Base-by-base conservation (phyloP, 2,329 filamentous ascomycete species). In the Onygenales sp. region DNA sequence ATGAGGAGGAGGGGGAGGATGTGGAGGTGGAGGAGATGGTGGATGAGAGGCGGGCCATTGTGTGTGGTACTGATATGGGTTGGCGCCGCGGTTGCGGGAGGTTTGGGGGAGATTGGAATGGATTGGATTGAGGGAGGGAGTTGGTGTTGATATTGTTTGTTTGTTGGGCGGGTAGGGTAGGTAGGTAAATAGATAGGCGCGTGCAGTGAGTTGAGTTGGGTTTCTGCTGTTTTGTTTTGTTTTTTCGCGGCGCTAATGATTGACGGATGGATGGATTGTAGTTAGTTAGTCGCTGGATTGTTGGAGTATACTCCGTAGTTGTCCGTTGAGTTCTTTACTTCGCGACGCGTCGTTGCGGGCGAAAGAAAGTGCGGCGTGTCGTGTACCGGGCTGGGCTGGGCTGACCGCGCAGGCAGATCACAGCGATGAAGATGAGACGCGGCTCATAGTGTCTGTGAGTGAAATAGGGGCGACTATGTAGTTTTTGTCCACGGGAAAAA, bases 21-120 rank as follows among this genome's bases (percentile, higher is more conserved):
- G 47, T 36, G 39, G 64, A 64, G 55, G 61, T 62, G 58, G 64
- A 52, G 54, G 67, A 66, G 64, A 64, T 62, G 63, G 63, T 59
- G 56, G 60, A 59, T 49, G 58, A 58, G 60, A 57, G 62, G 56
- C 58, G 62, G 52, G 64, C 62, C 66, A 69, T 70, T 53, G 58
- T 61, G 54, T 53, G 51, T 17, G 42, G 42, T 42, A 27, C 4
- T 14, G 42, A 1, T 13, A 13, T 39, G 36, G 9, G 36, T 9
- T 39, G 1, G 13, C 9, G 36, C 36, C 42, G n/a, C 42, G n/a
- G 14, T 9, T 9, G 10, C 21, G 21, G 21, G 21, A 27, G 17
- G 17, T 17, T 17, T 17, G 17, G 17, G 17, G 17, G 17, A 17
- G 17, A 17, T 17, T 17, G 17, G 17, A 17, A 17, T 17, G 17